Percentiles rank a stretch among this genome's conserved stretches.
Conservation (phyloP, 177 flowering plant species). For the Vitis hybrid region DNA sequence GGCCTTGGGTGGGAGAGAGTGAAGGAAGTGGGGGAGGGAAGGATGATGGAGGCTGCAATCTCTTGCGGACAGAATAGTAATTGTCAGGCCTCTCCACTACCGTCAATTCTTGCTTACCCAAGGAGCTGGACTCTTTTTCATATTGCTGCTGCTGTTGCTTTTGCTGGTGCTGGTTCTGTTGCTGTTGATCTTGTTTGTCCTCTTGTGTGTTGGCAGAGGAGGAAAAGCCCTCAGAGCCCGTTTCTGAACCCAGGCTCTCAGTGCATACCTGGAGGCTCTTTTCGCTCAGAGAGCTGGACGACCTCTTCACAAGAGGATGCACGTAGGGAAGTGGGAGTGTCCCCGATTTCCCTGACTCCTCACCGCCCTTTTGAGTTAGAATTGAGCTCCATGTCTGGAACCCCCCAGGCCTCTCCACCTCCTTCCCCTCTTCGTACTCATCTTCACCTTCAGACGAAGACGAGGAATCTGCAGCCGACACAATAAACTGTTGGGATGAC, state of each 20-base stretch:
- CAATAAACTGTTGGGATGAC: conserved; percentile 21
- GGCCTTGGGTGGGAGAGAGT: conserved; percentile 37
- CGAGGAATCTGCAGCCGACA: neutral
- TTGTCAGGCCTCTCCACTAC: conserved; percentile 25
- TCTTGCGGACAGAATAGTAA: conserved; percentile 20
- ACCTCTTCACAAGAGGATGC: conserved; percentile 66
- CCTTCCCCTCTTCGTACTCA: conserved; percentile 14
- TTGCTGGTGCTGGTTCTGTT: neutral
- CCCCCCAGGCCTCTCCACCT: conserved; percentile 18
- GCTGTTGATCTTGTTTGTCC: conserved; percentile 14
- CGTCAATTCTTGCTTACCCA: conserved; percentile 14
- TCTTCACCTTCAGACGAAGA: conserved; percentile 22
- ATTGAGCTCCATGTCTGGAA: conserved; percentile 62
- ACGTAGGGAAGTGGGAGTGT: conserved; percentile 49
- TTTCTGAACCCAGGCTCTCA: conserved; percentile 92
- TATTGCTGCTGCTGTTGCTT: neutral
- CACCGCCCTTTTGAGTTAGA: conserved; percentile 31
- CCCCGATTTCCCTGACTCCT: conserved; percentile 7
- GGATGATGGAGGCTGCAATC: conserved; percentile 24
- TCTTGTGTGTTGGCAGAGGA: conserved; percentile 29
- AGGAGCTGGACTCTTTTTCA: conserved; percentile 5
- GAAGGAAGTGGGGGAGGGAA: conserved; percentile 77
- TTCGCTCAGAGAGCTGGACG: conserved; percentile 52
- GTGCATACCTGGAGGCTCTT: conserved; percentile 89
- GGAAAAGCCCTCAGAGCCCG: conserved; percentile 84